These are phyloP conservation scores for Nannizziopsis barbatae DNA, from an alignment of 2,329 filamentous ascomycete genomes.

Conservation along the genomic window DNA sequence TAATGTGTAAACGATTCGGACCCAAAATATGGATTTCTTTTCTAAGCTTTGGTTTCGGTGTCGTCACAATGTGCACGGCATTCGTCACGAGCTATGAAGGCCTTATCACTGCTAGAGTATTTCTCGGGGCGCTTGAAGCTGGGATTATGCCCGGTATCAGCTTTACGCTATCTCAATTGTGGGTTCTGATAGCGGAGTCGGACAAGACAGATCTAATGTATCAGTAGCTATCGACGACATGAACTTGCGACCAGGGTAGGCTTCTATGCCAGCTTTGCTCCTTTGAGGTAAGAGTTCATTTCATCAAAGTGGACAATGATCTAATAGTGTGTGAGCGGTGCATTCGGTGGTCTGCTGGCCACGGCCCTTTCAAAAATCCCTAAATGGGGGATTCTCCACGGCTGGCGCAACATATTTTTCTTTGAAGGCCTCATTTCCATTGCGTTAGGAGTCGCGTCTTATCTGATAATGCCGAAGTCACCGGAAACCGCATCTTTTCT, in stretches of 20 bases:
- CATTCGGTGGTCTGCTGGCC: conserved; percentile 52
- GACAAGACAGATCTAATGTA: neutral
- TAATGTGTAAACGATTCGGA: conserved; percentile 8
- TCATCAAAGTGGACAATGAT: neutral
- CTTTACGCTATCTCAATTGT: conserved; percentile 9
- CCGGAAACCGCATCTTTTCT: conserved; percentile 4
- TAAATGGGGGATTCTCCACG: conserved; percentile 7
- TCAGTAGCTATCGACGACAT: conserved; percentile 6
- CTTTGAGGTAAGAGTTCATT: neutral
- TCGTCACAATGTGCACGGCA: conserved; percentile 8
- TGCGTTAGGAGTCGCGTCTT: conserved; percentile 4
- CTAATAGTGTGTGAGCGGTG: conserved; percentile 27
- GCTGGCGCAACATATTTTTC: conserved; percentile 11
- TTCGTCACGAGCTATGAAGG: conserved; percentile 7
- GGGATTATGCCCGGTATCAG: conserved; percentile 9
- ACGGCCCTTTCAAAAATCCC: conserved; percentile 19
- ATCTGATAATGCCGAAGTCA: conserved; percentile 3
- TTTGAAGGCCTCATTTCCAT: conserved; percentile 9
- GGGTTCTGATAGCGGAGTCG: neutral
- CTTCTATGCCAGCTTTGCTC: conserved; percentile 4
- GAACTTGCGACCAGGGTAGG: conserved; percentile 8
- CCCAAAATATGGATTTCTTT: conserved; percentile 10
- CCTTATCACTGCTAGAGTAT: neutral
- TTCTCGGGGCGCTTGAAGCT: conserved; percentile 6
- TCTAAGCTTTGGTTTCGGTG: conserved; percentile 5